Conservation (phyloP, 2,329 filamentous ascomycete species). For the Fusarium sp. region DNA sequence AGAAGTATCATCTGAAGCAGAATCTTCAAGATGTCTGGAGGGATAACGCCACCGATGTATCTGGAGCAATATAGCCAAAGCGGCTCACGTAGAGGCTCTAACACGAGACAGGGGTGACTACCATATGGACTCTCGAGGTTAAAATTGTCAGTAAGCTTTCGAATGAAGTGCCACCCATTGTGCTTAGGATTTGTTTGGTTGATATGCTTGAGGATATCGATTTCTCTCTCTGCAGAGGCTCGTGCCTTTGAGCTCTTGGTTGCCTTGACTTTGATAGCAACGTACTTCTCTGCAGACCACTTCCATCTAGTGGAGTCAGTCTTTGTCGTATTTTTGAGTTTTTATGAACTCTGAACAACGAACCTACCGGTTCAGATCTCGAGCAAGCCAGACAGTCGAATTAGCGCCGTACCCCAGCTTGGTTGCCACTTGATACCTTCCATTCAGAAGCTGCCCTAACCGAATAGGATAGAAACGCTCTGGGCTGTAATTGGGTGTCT, state of each 20-base stretch:
- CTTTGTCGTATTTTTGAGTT: rapidly evolving
- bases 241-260: not conserved
- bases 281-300: conserved; percentile 25
- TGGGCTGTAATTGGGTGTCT: conserved; percentile 18
- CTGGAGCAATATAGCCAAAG: conserved; percentile 38
- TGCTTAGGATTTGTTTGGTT: conserved; percentile 13
- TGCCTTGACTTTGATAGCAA: conserved; percentile 37
- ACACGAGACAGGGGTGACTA: conserved; percentile 32
- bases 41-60: conserved; percentile 32
- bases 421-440: conserved; percentile 34
- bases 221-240: conserved; percentile 14
- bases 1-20: conserved; percentile 37
- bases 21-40: conserved; percentile 32
- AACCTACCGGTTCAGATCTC: conserved; percentile 14
- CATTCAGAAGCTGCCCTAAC: conserved; percentile 27
- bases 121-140: not conserved
- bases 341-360: rapidly evolving
- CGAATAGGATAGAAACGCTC: conserved; percentile 30
- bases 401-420: conserved; percentile 37
- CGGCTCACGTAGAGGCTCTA: conserved; percentile 39
- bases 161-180: conserved; percentile 34
- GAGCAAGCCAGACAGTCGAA: conserved; percentile 41
- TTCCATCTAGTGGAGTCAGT: not conserved
- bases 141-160: conserved; percentile 33
- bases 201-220: conserved; percentile 26